phyloP scores from a whole-genome alignment of 2,329 filamentous ascomycete species.

The Nemania bipapillata region DNA sequence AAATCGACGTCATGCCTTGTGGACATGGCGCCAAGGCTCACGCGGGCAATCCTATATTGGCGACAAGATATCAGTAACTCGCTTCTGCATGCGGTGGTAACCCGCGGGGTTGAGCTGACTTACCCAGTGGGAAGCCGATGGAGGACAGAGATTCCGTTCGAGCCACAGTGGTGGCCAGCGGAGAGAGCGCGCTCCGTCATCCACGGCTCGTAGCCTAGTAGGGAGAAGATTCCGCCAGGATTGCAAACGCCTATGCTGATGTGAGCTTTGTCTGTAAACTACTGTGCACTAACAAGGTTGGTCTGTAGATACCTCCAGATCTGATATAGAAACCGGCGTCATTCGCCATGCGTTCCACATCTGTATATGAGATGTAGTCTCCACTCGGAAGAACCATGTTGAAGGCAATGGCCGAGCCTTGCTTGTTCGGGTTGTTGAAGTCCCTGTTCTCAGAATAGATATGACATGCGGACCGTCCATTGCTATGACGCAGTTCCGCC shows the following conservation, averaged over 20 bases:
- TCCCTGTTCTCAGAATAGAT: slow-evolving; percentile 65
- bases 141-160: slow-evolving; percentile 64
- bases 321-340: slow-evolving; percentile 67
- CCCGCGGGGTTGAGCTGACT: slow-evolving; percentile 31
- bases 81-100: background rate
- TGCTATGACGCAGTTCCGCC: slow-evolving; percentile 61
- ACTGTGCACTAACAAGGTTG: background rate
- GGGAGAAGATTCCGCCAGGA: slow-evolving; percentile 60
- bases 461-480: slow-evolving; percentile 62
- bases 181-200: slow-evolving; percentile 66
- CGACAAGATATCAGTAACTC: background rate
- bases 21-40: slow-evolving; percentile 71
- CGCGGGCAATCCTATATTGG: slow-evolving; percentile 65
- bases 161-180: slow-evolving; percentile 67
- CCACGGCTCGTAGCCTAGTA: slow-evolving; percentile 62
- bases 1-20: slow-evolving; percentile 64
- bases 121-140: slow-evolving; percentile 66
- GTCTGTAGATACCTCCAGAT: slow-evolving; percentile 62
- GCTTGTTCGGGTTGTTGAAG: slow-evolving; percentile 63
- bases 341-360: slow-evolving; percentile 69
- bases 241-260: slow-evolving; percentile 58
- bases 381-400: slow-evolving; percentile 67
- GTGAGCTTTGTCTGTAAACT: slow-evolving; percentile 22
- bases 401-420: slow-evolving; percentile 72
- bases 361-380: slow-evolving; percentile 64